phyloP scores from a whole-genome alignment of 495 filamentous ascomycete genomes.

The Geopyxis carbonaria region DNA sequence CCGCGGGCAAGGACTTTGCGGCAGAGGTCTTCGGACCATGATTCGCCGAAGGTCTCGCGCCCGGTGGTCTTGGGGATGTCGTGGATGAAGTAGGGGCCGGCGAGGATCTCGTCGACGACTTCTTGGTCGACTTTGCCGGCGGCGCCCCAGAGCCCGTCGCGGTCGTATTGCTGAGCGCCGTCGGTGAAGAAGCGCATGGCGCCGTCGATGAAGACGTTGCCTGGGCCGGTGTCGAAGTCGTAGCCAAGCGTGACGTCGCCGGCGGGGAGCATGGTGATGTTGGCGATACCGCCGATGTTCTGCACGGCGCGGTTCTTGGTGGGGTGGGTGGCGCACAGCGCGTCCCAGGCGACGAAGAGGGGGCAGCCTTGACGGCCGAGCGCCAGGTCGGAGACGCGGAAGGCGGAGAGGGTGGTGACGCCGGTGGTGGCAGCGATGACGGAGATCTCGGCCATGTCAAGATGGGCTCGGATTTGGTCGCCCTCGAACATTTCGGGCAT shows the following conservation, averaged over 20 bases:
- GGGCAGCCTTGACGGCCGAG: slow-evolving; percentile 30
- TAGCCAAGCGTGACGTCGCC: slow-evolving; percentile 29
- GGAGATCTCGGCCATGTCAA: slow-evolving; percentile 29
- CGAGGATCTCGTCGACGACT: slow-evolving; percentile 13
- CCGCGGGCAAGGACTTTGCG: slow-evolving; percentile 8
- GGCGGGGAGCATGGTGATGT: slow-evolving; percentile 35
- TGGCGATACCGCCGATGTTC: slow-evolving; percentile 36
- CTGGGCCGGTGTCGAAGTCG: slow-evolving; percentile 27
- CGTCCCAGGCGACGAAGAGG: slow-evolving; percentile 30
- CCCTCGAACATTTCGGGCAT: slow-evolving; percentile 21
- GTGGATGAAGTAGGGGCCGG: slow-evolving; percentile 10
- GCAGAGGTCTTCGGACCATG: slow-evolving; percentile 11
- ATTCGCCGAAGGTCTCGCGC: slow-evolving; percentile 13
- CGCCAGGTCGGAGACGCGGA: slow-evolving; percentile 30
- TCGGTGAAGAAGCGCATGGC: slow-evolving; percentile 12
- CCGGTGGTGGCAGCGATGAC: slow-evolving; percentile 29
- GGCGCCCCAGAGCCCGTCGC: not conserved
- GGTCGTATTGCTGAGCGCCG: slow-evolving; percentile 8
- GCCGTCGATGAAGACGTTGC: slow-evolving; percentile 30
- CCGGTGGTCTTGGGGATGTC: slow-evolving; percentile 8
- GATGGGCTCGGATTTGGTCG: slow-evolving; percentile 20
- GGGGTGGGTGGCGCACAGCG: slow-evolving; percentile 30
- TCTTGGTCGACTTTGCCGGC: slow-evolving; percentile 13
- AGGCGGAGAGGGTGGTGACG: slow-evolving; percentile 30
- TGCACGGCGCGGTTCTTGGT: slow-evolving; percentile 30